Conservation (phyloP, 441 rosid genomes). For the Bocquillonia castaneifolia region DNA sequence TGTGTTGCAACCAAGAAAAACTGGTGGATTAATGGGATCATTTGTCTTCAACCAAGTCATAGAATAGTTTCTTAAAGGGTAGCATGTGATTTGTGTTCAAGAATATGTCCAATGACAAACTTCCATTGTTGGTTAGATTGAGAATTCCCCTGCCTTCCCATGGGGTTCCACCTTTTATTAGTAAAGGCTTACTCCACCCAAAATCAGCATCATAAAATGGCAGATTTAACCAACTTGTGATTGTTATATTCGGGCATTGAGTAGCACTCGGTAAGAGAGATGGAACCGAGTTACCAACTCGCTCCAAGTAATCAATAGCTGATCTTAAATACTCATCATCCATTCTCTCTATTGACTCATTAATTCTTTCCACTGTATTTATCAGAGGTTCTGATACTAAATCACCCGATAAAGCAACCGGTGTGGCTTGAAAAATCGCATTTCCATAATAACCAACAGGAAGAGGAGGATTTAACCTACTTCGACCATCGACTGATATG, state of each 20-base stretch:
- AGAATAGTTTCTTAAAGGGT: too few species aligned
- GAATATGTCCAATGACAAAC: too few species aligned
- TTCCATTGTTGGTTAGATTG: too few species aligned
- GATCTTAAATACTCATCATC: constrained; percentile 36
- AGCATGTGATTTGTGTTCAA: too few species aligned
- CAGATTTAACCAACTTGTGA: constrained; percentile 21
- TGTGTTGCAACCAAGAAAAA: too few species aligned
- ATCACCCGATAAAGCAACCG: constrained; percentile 19
- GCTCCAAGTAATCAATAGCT: constrained; percentile 29
- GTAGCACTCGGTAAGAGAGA: constrained; percentile 7
- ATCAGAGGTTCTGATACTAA: constrained; percentile 21
- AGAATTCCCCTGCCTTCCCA: too few species aligned
- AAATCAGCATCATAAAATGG: constrained; percentile 34
- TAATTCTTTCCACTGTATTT: constrained; percentile 24
- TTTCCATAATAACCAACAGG: constrained; percentile 36
- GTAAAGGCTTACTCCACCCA: too few species aligned
- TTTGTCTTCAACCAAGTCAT: too few species aligned
- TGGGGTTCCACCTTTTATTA: too few species aligned
- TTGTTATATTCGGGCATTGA: constrained; percentile 25
- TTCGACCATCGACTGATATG: constrained; percentile 29
- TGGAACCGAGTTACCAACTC: neutral
- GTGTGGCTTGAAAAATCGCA: constrained; percentile 28
- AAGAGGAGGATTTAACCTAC: constrained; percentile 27
- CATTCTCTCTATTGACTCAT: constrained; percentile 13
- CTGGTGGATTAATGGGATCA: too few species aligned